A percentile compares a stretch with the other conserved stretches of the same genome.
phyloP scores from a whole-genome alignment of 148 eudicot genomes.

The Rhododendron ferrugineum region DNA sequence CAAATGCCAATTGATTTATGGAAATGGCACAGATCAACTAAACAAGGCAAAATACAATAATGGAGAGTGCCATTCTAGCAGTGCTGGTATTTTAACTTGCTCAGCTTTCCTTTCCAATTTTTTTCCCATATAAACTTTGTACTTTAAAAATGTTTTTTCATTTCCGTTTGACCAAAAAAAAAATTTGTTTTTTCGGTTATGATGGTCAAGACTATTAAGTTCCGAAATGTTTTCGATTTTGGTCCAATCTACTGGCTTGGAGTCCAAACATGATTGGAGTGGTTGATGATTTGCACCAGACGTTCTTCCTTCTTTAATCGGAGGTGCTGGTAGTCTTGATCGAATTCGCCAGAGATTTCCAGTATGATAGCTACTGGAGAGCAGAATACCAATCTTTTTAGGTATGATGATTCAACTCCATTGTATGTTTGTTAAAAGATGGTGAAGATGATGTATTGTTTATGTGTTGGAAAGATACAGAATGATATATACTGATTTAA shows the following conservation, averaged over 20 bases:
- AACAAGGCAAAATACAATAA: background rate
- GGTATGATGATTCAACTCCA: background rate
- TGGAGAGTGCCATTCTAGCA: slow-evolving; percentile 3
- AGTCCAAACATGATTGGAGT: background rate
- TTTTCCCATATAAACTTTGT: background rate
- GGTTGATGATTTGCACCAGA: background rate
- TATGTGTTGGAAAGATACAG: background rate
- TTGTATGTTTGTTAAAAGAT: background rate
- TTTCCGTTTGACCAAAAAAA: too few species aligned
- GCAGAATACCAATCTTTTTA: background rate
- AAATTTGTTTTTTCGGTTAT: too few species aligned
- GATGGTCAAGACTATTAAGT: background rate
- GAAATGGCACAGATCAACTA: background rate
- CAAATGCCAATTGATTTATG: background rate
- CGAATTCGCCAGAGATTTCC: background rate
- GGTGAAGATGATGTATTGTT: background rate
- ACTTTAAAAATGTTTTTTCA: too few species aligned
- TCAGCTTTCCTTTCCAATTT: background rate
- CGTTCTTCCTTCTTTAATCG: background rate
- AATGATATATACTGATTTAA: background rate
- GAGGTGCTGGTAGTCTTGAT: background rate
- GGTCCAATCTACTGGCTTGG: background rate
- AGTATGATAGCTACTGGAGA: background rate
- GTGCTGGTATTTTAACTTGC: background rate
- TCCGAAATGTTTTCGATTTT: background rate